phyloP scores from a whole-genome alignment of 352 stramenopile genomes.

The Pythium sukuiense region DNA sequence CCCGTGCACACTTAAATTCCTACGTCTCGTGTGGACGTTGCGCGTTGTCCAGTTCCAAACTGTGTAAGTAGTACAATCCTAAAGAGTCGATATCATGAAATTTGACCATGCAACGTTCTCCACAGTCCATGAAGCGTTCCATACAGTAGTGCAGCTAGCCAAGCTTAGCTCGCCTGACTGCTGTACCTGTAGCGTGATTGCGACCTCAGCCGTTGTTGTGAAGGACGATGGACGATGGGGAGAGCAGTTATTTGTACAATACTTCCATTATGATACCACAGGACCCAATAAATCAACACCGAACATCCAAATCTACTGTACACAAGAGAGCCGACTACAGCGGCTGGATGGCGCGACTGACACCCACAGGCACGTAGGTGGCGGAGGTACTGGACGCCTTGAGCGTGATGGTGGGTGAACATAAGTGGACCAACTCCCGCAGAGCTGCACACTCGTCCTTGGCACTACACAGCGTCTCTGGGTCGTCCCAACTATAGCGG shows the following conservation, averaged over 20 bases:
- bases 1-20: slow-evolving; percentile 18
- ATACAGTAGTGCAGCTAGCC: too few species aligned
- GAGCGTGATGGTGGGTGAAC: slow-evolving; percentile 32
- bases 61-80: background rate
- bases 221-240: too few species aligned
- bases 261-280: slow-evolving; percentile 1
- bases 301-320: background rate
- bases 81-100: background rate
- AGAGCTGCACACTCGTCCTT: slow-evolving; percentile 66
- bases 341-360: slow-evolving; percentile 60
- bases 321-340: slow-evolving; percentile 27
- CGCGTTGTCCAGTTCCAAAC: background rate
- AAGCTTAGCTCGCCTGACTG: too few species aligned
- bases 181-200: too few species aligned
- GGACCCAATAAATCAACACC: slow-evolving; percentile 1
- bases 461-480: slow-evolving; percentile 73
- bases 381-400: slow-evolving; percentile 15
- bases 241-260: background rate
- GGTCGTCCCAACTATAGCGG: slow-evolving; percentile 81
- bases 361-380: slow-evolving; percentile 35
- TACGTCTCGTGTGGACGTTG: background rate
- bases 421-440: slow-evolving; percentile 36
- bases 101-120: background rate
- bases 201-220: too few species aligned
- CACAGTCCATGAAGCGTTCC: too few species aligned